phyloP scores from a whole-genome alignment of 2,329 filamentous ascomycete species.

The Westerdykella aurantiaca region DNA sequence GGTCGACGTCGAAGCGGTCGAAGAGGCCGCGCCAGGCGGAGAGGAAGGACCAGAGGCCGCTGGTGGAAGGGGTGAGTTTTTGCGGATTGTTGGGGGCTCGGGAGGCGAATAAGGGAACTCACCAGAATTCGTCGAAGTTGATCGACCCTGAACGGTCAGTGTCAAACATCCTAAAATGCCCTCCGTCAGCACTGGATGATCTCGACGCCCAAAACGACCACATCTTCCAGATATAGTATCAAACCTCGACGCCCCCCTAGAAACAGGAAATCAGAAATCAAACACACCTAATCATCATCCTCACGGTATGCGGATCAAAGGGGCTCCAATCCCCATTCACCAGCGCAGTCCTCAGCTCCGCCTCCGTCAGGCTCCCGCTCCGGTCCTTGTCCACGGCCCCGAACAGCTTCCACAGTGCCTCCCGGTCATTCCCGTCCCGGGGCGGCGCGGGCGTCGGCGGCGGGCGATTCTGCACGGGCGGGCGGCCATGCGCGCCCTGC shows the following conservation, averaged over 20 bases:
- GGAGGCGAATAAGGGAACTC: conserved; percentile 6
- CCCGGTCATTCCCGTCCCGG: conserved; percentile 60
- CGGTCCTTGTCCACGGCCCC: conserved; percentile 82
- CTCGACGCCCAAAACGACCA: too few species aligned
- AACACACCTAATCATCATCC: conserved; percentile 78
- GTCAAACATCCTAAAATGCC: conserved; percentile 74
- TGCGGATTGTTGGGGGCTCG: conserved; percentile 2
- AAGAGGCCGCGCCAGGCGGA: conserved; percentile 92
- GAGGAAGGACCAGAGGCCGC: conserved; percentile 88
- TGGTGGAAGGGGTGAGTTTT: conserved; percentile 11
- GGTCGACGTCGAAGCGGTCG: conserved; percentile 88
- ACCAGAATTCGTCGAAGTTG: conserved; percentile 90
- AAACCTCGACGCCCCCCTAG: too few species aligned
- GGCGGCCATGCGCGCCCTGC: conserved; percentile 64
- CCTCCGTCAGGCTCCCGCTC: conserved; percentile 76
- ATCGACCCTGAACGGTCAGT: conserved; percentile 83
- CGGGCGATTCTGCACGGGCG: conserved; percentile 45
- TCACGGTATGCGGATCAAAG: conserved; percentile 89
- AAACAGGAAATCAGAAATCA: too few species aligned
- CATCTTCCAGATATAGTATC: too few species aligned
- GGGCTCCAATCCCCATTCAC: conserved; percentile 95
- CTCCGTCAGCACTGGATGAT: too few species aligned
- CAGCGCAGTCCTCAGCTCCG: conserved; percentile 79
- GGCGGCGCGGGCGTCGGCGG: conserved; percentile 47
- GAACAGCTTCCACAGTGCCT: conserved; percentile 73